These are phyloP conservation scores for Ballota nigra DNA, from an alignment of 257 asterid genomes.

Conservation along the genomic window DNA sequence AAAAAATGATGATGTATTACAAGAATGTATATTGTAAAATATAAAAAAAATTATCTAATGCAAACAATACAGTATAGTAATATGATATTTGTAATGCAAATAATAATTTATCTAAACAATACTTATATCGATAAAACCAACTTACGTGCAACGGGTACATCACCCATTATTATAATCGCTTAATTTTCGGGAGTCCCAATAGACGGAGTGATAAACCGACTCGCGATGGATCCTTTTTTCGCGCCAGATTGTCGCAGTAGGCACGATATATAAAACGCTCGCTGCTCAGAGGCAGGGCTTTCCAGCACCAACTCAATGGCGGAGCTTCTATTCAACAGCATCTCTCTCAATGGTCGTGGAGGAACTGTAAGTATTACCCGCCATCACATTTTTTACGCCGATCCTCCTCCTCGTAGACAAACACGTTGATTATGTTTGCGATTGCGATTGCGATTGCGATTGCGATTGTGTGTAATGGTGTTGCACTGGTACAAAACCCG, in stretches of 20 bases:
- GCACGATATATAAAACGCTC: background rate
- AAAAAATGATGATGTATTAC: too few species aligned
- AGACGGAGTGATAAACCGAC: background rate
- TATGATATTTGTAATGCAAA: too few species aligned
- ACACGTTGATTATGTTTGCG: background rate
- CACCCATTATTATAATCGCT: too few species aligned
- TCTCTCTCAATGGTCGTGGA: constrained; percentile 32
- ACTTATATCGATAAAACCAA: too few species aligned
- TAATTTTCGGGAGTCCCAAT: too few species aligned
- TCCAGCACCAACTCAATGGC: constrained; percentile 10
- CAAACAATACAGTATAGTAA: too few species aligned
- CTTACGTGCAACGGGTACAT: too few species aligned
- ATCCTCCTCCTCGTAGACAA: background rate
- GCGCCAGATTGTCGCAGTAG: constrained; percentile 16
- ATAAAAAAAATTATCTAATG: too few species aligned
- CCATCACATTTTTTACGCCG: background rate
- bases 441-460: background rate
- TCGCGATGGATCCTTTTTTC: background rate
- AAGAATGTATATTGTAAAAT: too few species aligned
- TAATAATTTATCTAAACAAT: too few species aligned
- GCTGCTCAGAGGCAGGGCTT: background rate
- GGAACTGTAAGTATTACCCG: constrained; percentile 25
- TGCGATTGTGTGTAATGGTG: too few species aligned
- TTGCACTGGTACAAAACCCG: background rate
- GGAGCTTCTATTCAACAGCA: constrained; percentile 27